A percentile compares a stretch with the other conserved stretches of the same genome.
Evolutionary conservation across 768 basidiomycete genomes (phyloP).

Genomic region (Amanita inopinata): DNA sequence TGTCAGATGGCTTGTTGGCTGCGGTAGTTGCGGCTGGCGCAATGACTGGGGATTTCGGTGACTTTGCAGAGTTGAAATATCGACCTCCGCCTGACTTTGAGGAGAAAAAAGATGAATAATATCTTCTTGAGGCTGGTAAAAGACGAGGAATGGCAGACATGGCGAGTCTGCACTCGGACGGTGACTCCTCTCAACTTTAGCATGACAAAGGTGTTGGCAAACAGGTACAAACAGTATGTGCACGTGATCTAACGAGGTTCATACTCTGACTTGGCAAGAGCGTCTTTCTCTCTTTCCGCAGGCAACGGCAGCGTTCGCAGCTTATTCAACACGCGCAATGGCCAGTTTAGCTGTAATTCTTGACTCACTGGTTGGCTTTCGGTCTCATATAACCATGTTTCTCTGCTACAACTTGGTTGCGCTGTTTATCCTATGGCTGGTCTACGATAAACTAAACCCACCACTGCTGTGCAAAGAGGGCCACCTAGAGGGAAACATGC

Average conservation of each 20-base stretch:
- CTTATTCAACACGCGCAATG: slow-evolving; percentile 4
- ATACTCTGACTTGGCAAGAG: neutral
- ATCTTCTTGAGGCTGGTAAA: slow-evolving; percentile 40
- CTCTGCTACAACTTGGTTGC: slow-evolving; percentile 1
- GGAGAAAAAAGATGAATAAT: slow-evolving; percentile 74
- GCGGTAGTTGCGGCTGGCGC: slow-evolving; percentile 20
- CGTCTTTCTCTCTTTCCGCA: slow-evolving; percentile 5
- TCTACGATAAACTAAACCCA: neutral
- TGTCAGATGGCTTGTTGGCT: slow-evolving; percentile 17
- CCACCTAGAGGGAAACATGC: neutral
- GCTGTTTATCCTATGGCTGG: neutral
- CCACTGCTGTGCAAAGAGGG: neutral
- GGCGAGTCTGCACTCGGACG: slow-evolving; percentile 1
- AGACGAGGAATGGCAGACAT: slow-evolving; percentile 49
- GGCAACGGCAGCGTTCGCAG: neutral
- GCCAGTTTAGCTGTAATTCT: neutral
- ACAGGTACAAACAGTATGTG: neutral
- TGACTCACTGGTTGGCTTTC: neutral
- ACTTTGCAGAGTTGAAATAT: slow-evolving; percentile 67
- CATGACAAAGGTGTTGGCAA: neutral
- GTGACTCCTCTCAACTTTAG: neutral
- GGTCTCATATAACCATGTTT: slow-evolving; percentile 2
- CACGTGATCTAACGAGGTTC: slow-evolving; percentile 3
- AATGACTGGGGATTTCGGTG: slow-evolving; percentile 40
- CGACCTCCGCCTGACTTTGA: slow-evolving; percentile 68